These are phyloP conservation scores for Colletotrichum lupini DNA, from an alignment of 2,329 filamentous ascomycete genomes.

Conservation along the genomic window DNA sequence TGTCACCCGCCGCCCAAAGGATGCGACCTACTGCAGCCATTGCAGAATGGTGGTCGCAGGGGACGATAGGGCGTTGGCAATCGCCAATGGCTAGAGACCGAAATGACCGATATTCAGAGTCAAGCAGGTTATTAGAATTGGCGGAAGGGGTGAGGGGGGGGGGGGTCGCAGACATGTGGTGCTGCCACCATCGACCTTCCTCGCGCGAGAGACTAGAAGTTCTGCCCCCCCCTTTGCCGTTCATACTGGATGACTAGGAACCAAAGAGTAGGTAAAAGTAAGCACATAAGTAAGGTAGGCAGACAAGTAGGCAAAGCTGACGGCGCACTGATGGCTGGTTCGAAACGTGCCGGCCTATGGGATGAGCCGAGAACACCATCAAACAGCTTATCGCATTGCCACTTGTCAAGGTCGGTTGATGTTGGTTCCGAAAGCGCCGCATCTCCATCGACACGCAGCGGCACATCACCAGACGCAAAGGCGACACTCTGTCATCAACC, in stretches of 20 bases:
- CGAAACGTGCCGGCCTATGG: slow-evolving; percentile 24
- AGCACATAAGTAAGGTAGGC: neutral
- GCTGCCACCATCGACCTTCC: neutral
- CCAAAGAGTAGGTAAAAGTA: neutral
- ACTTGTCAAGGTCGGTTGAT: slow-evolving; percentile 14
- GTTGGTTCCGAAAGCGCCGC: slow-evolving; percentile 1
- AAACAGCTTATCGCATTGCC: slow-evolving; percentile 12
- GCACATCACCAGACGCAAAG: slow-evolving; percentile 15
- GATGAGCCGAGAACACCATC: slow-evolving; percentile 7
- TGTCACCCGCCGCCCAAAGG: slow-evolving; percentile 2
- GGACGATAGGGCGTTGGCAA: neutral
- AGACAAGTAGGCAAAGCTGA: neutral
- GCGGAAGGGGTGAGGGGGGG: neutral
- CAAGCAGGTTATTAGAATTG: neutral
- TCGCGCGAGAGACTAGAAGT: neutral
- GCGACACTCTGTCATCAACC: neutral
- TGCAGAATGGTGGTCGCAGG: neutral
- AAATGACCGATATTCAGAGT: neutral
- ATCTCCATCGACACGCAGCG: slow-evolving; percentile 3
- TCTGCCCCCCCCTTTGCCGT: neutral
- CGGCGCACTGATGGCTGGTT: slow-evolving; percentile 24
- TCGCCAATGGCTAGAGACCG: neutral
- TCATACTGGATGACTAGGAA: neutral
- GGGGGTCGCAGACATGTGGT: neutral
- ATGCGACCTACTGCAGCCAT: neutral